Evolutionary conservation across 805 yeast genomes (phyloP).

Genomic region (Monosporozyma yasuniensis): DNA sequence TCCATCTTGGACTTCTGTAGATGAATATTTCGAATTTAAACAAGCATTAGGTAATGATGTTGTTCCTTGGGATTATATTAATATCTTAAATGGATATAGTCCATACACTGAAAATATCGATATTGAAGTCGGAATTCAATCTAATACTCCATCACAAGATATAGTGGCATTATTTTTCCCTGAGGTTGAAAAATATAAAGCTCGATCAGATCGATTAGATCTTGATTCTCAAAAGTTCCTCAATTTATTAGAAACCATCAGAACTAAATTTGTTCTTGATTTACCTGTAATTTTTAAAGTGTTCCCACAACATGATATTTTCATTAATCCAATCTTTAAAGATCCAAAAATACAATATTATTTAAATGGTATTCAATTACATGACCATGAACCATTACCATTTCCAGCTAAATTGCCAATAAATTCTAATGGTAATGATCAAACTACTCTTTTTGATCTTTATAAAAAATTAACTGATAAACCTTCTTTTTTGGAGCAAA

Average conservation of each 20-base stretch:
- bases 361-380: conserved; percentile 11
- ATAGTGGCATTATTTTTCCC: conserved; percentile 23
- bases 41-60: conserved; percentile 2
- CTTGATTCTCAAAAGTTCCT: conserved; percentile 15
- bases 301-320: conserved; percentile 27
- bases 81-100: conserved; percentile 15
- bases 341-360: conserved; percentile 19
- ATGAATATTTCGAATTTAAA: conserved; percentile 4
- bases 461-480: conserved; percentile 11
- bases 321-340: conserved; percentile 18
- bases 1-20: conserved; percentile 12
- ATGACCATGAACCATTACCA: conserved; percentile 3
- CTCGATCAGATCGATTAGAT: conserved; percentile 9
- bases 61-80: conserved; percentile 20
- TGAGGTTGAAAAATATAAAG: conserved; percentile 21
- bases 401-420: conserved; percentile 12
- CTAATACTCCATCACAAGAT: conserved; percentile 8
- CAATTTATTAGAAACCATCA: conserved; percentile 15
- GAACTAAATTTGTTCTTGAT: conserved; percentile 17
- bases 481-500: neutral
- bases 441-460: conserved; percentile 5
- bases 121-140: neutral
- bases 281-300: conserved; percentile 22
- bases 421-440: neutral
- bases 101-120: conserved; percentile 8